Evolutionary conservation across 805 yeast species (phyloP).

Genomic region (Candida multigemmis): DNA sequence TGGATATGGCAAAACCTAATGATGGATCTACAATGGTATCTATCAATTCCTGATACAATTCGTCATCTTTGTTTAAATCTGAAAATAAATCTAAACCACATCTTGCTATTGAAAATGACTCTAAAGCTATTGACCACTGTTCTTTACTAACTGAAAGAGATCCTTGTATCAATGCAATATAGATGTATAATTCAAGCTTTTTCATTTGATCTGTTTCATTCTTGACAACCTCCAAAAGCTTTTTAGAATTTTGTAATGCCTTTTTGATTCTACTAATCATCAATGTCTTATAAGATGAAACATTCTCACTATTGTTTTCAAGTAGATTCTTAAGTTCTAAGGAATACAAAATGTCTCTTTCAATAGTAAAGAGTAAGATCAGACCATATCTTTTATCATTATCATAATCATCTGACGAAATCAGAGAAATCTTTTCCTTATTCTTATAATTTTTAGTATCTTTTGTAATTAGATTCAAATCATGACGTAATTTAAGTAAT

Average conservation of each 20-base stretch:
- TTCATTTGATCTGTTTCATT: conserved; percentile 26
- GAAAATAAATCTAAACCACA: conserved; percentile 47
- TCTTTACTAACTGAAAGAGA: conserved; percentile 41
- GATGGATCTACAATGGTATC: conserved; percentile 60
- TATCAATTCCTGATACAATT: conserved; percentile 34
- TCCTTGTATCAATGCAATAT: conserved; percentile 44
- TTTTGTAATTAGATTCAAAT: conserved; percentile 50
- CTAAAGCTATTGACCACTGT: conserved; percentile 46
- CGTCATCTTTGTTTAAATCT: conserved; percentile 9
- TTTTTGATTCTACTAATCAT: conserved; percentile 60
- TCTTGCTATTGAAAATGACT: conserved; percentile 50
- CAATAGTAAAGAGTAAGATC: conserved; percentile 59
- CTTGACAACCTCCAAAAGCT: conserved; percentile 30
- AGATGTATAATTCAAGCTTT: conserved; percentile 22
- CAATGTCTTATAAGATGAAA: conserved; percentile 34
- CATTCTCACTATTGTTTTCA: conserved; percentile 42
- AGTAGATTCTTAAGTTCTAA: conserved; percentile 49
- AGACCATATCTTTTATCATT: conserved; percentile 45
- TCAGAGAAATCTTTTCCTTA: conserved; percentile 37
- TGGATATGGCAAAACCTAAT: conserved; percentile 43
- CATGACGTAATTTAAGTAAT: conserved; percentile 56
- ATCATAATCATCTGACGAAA: conserved; percentile 41
- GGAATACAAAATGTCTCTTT: conserved; percentile 66
- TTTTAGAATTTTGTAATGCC: conserved; percentile 37
- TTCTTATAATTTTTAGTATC: conserved; percentile 56